Base-by-base conservation (phyloP, 2,329 filamentous ascomycete species). In the Aspergillus fumigatiaffinis region DNA sequence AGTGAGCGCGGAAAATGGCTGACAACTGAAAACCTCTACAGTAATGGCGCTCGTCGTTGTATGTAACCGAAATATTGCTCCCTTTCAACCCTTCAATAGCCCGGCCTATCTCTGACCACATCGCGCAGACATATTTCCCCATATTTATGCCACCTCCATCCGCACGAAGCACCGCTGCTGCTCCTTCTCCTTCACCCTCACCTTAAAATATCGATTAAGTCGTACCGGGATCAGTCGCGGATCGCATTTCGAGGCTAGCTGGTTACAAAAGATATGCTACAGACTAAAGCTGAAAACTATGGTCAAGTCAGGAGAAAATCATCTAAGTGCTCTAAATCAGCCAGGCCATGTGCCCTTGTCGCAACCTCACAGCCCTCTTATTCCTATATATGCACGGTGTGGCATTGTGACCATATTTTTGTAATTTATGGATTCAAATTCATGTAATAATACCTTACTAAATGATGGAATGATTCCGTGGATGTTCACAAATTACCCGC, bases 131-230 rank as follows among this genome's bases (percentile, higher is more conserved):
- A 47, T 88, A 88, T 66, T 81, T 88, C 73, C 85, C 84, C 17
- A 76, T 89, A 52, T 87, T 89, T 72, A 70, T 89, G 55, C 86
- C 86, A 51, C 82, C 85, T 12, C 71, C 79, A 49, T 71, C 76
- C 29, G 71, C 61, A 35, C 58, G 59, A 20, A 65, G 63, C 50
- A 47, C 23, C 23, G 62, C 61, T 52, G 61, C 80, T 60, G 75
- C 80, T 28, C 76, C 82, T 29, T 69, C 80, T 59, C 78, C 81
- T 29, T 76, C 74, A 46, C 60, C 59, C 41, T 60, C 60, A 32
- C 55, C 63, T 38, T 66, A 52, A 54, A 51, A 47, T 23, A 26
- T 14, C 44, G 21, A 26, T n/a, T 14, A 47, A 2, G 12, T 47
- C 20, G 26, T 47, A 47, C 44, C 21, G 21, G 1, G 26, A 47